Evolutionary conservation across 2,329 filamentous ascomycete species (phyloP).

Genomic region (Ophiostoma fasciatum): DNA sequence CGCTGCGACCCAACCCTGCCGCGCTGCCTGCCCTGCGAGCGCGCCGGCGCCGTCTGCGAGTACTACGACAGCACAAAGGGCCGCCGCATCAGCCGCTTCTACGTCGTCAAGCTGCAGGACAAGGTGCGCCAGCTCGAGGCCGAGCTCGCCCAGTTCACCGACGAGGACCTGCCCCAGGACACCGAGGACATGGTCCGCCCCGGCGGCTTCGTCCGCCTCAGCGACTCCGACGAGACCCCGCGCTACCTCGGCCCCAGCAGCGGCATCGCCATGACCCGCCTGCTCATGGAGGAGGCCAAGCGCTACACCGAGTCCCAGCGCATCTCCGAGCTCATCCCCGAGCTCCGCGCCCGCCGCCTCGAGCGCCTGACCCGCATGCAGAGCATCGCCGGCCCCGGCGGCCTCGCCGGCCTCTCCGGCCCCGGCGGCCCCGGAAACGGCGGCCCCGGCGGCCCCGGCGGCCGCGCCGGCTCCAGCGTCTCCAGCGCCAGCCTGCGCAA

Average conservation of each 20-base stretch:
- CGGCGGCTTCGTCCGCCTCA: slow-evolving; percentile 70
- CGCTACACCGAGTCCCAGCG: slow-evolving; percentile 80
- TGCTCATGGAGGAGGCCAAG: slow-evolving; percentile 95
- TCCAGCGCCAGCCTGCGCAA: slow-evolving; percentile 42
- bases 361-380: slow-evolving; percentile 47
- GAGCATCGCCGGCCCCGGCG: slow-evolving; percentile 40
- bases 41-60: slow-evolving; percentile 81
- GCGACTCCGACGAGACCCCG: slow-evolving; percentile 70
- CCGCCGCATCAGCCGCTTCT: slow-evolving; percentile 73
- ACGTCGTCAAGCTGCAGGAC: slow-evolving; percentile 84
- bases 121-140: slow-evolving; percentile 69
- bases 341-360: slow-evolving; percentile 44
- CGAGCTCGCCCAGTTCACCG: slow-evolving; percentile 65
- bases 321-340: slow-evolving; percentile 83
- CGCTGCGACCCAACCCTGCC: slow-evolving; percentile 88
- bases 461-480: slow-evolving; percentile 35
- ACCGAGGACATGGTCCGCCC: slow-evolving; percentile 77
- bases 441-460: no score
- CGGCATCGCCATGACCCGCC: slow-evolving; percentile 83
- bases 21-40: slow-evolving; percentile 81
- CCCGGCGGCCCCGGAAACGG: no score
- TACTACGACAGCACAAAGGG: slow-evolving; percentile 87
- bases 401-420: slow-evolving; percentile 32
- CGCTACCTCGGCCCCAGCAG: slow-evolving; percentile 89
- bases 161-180: slow-evolving; percentile 58